A percentile compares a stretch with the other conserved stretches of the same genome.
Evolutionary conservation across 2,329 filamentous ascomycete species (phyloP).

Genomic region (Mollisia scopiformis): DNA sequence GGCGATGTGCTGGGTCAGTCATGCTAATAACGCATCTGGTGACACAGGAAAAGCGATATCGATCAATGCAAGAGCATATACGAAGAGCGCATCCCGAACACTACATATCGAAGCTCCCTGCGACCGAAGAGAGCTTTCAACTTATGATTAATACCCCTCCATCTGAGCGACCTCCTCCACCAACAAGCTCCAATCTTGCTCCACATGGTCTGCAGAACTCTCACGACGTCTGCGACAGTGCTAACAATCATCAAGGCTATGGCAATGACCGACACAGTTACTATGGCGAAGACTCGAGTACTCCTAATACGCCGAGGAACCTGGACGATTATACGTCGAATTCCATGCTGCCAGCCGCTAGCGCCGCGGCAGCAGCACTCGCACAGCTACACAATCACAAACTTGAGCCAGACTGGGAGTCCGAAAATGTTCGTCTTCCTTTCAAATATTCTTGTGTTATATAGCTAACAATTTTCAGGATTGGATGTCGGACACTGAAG

Average conservation of each 20-base stretch:
- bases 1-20: conserved; percentile 33
- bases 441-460: conserved; percentile 2
- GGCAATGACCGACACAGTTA: conserved; percentile 67
- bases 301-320: conserved; percentile 69
- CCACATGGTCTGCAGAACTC: conserved; percentile 31
- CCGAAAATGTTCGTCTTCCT: conserved; percentile 65
- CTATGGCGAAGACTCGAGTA: conserved; percentile 67
- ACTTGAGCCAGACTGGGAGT: conserved; percentile 76
- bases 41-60: conserved; percentile 85
- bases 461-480: conserved; percentile 51
- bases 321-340: conserved; percentile 68
- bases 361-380: conserved; percentile 83
- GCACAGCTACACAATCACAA: conserved; percentile 84
- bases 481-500: conserved; percentile 72
- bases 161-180: conserved; percentile 45
- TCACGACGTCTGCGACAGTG: conserved; percentile 17
- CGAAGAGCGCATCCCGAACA: conserved; percentile 94
- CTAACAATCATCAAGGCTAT: conserved; percentile 47
- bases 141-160: conserved; percentile 93
- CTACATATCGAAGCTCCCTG: conserved; percentile 96
- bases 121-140: conserved; percentile 95
- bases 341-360: conserved; percentile 68
- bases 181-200: conserved; percentile 32
- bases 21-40: conserved; percentile 37
- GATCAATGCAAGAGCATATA: conserved; percentile 99